Percentiles rank a stretch among this genome's conserved stretches.
Conservation (phyloP, 208 protist species). For the Giardia muris region DNA sequence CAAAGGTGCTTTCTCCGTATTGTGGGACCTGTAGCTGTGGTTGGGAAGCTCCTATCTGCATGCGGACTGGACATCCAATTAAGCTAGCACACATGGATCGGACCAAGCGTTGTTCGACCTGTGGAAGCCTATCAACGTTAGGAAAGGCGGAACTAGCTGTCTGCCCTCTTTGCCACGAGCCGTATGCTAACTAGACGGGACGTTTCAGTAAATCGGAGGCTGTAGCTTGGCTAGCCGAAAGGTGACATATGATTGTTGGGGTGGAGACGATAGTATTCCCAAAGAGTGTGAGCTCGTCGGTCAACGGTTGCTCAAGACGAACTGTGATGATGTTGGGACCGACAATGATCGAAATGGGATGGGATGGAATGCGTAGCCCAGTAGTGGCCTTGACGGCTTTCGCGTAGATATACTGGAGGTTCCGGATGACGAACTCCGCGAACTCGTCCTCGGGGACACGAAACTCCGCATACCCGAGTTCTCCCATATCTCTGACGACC, state of each 20-base stretch:
- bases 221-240: neutral
- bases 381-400: no score
- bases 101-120: neutral
- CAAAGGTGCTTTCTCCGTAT: neutral
- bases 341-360: no score
- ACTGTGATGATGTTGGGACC: no score
- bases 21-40: neutral
- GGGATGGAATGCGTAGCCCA: no score
- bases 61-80: neutral
- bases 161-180: conserved; percentile 15
- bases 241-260: neutral
- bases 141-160: neutral
- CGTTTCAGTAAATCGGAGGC: neutral
- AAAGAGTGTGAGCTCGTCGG: neutral
- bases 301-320: neutral
- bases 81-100: neutral
- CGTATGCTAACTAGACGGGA: neutral
- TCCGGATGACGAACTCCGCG: no score
- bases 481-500: no score
- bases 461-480: no score
- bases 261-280: neutral
- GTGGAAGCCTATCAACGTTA: neutral
- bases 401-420: no score
- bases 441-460: no score
- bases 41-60: neutral